A percentile compares a stretch with the other conserved stretches of the same genome.
phyloP scores from a whole-genome alignment of 2,329 filamentous ascomycete species.

The Microthyrium microscopicum region DNA sequence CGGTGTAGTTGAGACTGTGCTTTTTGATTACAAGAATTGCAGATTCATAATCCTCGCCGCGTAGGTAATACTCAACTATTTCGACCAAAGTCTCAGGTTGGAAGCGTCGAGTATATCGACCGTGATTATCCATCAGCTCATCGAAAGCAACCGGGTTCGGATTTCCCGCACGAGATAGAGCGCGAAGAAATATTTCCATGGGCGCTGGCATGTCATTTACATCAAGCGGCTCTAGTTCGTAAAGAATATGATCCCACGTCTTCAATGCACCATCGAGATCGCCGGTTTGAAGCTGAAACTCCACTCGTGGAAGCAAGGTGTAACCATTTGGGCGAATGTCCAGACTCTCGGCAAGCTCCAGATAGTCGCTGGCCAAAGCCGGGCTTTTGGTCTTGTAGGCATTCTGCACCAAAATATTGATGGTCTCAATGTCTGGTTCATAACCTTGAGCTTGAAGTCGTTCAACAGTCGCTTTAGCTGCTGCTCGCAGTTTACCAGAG shows the following conservation, averaged over 20 bases:
- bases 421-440: constrained; percentile 50
- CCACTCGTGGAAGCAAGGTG: constrained; percentile 59
- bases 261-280: constrained; percentile 55
- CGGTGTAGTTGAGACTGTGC: no score
- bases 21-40: no score
- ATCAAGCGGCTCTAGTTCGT: constrained; percentile 41
- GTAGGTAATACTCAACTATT: no score
- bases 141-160: not conserved
- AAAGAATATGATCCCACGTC: constrained; percentile 52
- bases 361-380: constrained; percentile 56
- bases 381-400: constrained; percentile 55
- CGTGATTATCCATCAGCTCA: no score
- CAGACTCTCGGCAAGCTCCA: constrained; percentile 47
- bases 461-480: no score
- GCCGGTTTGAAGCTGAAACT: no score
- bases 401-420: constrained; percentile 61
- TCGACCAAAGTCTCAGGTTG: no score
- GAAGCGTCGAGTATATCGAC: constrained; percentile 46
- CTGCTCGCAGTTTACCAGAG: no score
- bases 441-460: no score
- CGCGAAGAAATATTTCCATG: no score
- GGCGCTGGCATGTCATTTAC: constrained; percentile 36
- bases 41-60: no score
- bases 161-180: not conserved
- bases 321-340: constrained; percentile 49